These are phyloP conservation scores for Obba rivulosa DNA, from an alignment of 768 basidiomycete genomes.

Conservation along the genomic window DNA sequence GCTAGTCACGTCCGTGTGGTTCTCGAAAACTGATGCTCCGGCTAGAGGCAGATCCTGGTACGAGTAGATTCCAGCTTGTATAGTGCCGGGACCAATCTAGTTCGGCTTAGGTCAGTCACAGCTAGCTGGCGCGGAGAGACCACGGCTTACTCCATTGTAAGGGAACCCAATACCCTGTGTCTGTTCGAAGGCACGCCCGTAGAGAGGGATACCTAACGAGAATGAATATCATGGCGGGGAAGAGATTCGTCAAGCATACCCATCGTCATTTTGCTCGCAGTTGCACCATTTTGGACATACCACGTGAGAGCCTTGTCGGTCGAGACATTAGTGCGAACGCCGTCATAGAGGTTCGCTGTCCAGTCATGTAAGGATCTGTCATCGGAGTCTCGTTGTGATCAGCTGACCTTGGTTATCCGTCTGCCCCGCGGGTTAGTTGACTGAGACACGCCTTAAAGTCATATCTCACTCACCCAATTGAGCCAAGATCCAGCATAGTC, in stretches of 20 bases:
- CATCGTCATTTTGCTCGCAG: constrained; percentile 58
- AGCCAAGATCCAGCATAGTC: constrained; percentile 81
- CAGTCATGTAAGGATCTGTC: not conserved
- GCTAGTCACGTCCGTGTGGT: constrained; percentile 62
- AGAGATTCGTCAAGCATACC: constrained; percentile 31
- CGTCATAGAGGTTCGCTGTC: constrained; percentile 65
- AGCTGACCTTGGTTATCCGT: constrained; percentile 39
- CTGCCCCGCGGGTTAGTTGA: constrained; percentile 15
- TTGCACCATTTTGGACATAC: constrained; percentile 58
- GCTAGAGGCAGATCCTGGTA: constrained; percentile 64
- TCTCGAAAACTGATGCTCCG: constrained; percentile 47
- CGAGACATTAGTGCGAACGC: constrained; percentile 54
- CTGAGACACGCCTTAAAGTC: not conserved
- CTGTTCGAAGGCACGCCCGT: constrained; percentile 72
- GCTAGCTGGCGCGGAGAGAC: not conserved
- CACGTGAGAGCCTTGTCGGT: constrained; percentile 63
- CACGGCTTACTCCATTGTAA: constrained; percentile 53
- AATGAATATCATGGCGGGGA: not conserved
- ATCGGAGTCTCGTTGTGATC: not conserved
- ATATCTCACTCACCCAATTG: constrained; percentile 12
- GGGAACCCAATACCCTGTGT: constrained; percentile 62
- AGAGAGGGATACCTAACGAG: constrained; percentile 64
- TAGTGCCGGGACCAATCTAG: constrained; percentile 68
- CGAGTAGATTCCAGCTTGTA: constrained; percentile 69
- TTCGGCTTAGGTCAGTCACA: not conserved